Evolutionary conservation across 345 rosid genomes (phyloP).

Genomic region (Conringia planisiliqua): DNA sequence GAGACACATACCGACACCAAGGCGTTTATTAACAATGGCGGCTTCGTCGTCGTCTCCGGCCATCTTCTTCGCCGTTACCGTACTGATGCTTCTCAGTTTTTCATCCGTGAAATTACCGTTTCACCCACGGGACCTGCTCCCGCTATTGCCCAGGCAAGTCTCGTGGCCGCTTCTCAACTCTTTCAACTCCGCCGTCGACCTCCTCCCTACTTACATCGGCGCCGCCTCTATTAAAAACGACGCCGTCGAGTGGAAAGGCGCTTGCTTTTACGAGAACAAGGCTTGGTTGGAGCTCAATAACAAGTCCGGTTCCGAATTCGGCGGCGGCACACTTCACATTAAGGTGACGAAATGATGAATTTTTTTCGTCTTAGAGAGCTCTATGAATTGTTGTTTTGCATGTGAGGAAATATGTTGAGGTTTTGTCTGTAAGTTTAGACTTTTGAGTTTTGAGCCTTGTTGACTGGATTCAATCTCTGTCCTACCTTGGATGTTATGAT

Average conservation of each 20-base stretch:
- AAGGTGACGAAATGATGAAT: conserved; percentile 42
- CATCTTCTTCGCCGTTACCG: background rate
- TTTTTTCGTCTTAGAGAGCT: background rate
- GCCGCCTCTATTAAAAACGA: conserved; percentile 53
- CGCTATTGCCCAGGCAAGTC: conserved; percentile 64
- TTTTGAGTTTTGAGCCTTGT: conserved; percentile 2
- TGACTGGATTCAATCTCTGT: background rate
- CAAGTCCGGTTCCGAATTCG: conserved; percentile 67
- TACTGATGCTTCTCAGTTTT: background rate
- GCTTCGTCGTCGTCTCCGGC: conserved; percentile 9
- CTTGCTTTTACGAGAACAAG: conserved; percentile 70
- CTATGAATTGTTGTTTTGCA: background rate
- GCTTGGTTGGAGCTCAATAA: conserved; percentile 96
- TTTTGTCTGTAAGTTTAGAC: background rate
- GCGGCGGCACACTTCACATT: conserved; percentile 90
- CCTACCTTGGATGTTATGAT: background rate
- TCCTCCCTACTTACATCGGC: conserved; percentile 83
- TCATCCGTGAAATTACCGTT: conserved; percentile 45
- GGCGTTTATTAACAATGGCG: conserved; percentile 7
- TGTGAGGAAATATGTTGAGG: background rate
- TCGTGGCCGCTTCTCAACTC: conserved; percentile 80
- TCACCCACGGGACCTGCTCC: conserved; percentile 70
- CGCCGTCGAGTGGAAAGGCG: conserved; percentile 74
- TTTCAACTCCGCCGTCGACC: conserved; percentile 59
- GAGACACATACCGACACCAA: background rate